Evolutionary conservation across 768 basidiomycete genomes (phyloP).

Genomic region (Pulveroboletus sp.): DNA sequence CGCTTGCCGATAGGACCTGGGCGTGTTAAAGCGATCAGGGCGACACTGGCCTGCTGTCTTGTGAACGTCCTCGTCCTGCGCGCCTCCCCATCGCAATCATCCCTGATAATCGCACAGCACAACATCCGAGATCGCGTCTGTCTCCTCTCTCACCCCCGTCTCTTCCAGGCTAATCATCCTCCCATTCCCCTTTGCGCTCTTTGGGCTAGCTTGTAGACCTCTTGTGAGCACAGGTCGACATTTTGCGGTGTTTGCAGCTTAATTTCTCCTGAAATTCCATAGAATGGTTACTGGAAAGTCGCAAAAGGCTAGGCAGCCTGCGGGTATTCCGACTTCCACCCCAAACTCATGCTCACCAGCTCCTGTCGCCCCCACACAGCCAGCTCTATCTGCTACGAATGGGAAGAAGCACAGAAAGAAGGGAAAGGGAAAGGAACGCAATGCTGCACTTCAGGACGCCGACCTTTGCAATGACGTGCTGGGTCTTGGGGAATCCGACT

Average conservation of each 20-base stretch:
- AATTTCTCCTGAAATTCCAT: constrained; percentile 13
- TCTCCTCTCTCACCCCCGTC: background rate
- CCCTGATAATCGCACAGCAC: constrained; percentile 16
- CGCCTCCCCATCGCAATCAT: constrained; percentile 19
- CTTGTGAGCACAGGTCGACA: constrained; percentile 11
- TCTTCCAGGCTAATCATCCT: background rate
- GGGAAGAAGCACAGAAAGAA: constrained; percentile 47
- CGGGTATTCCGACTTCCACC: constrained; percentile 1
- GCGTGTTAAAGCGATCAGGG: constrained; percentile 31
- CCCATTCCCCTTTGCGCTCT: background rate
- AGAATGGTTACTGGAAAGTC: constrained; percentile 30
- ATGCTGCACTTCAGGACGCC: constrained; percentile 4
- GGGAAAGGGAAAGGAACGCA: constrained; percentile 33
- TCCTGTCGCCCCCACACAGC: constrained; percentile 8
- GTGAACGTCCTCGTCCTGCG: constrained; percentile 13
- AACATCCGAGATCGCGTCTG: constrained; percentile 14
- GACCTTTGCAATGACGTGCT: constrained; percentile 23
- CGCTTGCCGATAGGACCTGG: constrained; percentile 28
- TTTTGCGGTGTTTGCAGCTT: constrained; percentile 3
- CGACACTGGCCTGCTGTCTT: constrained; percentile 15
- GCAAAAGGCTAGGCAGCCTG: constrained; percentile 23
- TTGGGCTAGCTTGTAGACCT: constrained; percentile 4
- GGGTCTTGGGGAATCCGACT: constrained; percentile 19
- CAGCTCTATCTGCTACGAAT: constrained; percentile 4
- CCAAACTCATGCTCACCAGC: constrained; percentile 6